phyloP scores from a whole-genome alignment of 108 stramenopile species.

The Seminavis robusta region DNA sequence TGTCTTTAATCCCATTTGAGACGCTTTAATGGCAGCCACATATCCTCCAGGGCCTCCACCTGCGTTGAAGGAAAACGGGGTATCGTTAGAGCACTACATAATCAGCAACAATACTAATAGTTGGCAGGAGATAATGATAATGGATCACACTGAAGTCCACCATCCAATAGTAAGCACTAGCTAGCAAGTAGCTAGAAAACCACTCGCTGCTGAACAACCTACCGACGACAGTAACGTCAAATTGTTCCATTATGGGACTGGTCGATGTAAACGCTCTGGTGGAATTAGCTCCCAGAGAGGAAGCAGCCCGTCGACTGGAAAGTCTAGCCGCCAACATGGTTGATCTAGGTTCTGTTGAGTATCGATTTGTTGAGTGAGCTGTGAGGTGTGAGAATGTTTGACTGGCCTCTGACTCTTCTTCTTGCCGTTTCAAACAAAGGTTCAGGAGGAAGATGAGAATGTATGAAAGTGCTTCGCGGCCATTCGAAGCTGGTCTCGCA shows the following conservation, averaged over 20 bases:
- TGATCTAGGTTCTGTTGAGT: no score
- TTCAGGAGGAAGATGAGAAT: no score
- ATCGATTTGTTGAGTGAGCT: no score
- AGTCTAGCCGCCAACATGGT: no score
- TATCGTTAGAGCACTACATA: neutral
- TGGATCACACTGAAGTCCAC: neutral
- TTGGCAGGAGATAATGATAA: neutral
- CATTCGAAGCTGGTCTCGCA: no score
- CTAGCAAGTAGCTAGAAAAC: no score
- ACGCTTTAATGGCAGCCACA: slow-evolving; percentile 98
- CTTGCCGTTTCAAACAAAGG: no score
- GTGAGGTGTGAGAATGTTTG: no score
- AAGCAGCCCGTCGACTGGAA: no score
- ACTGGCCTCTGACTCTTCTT: no score
- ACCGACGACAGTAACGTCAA: slow-evolving; percentile 66
- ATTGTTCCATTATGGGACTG: slow-evolving; percentile 35
- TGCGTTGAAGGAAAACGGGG: slow-evolving; percentile 5
- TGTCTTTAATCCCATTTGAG: slow-evolving; percentile 96
- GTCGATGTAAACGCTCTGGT: slow-evolving; percentile 49
- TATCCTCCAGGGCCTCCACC: slow-evolving; percentile 99
- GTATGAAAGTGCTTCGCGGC: no score
- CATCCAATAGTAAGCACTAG: neutral
- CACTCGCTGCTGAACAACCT: slow-evolving; percentile 7
- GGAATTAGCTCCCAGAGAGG: no score
- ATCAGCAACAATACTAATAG: neutral